phyloP scores from a whole-genome alignment of 805 yeast species.

The Candida succiphila region DNA sequence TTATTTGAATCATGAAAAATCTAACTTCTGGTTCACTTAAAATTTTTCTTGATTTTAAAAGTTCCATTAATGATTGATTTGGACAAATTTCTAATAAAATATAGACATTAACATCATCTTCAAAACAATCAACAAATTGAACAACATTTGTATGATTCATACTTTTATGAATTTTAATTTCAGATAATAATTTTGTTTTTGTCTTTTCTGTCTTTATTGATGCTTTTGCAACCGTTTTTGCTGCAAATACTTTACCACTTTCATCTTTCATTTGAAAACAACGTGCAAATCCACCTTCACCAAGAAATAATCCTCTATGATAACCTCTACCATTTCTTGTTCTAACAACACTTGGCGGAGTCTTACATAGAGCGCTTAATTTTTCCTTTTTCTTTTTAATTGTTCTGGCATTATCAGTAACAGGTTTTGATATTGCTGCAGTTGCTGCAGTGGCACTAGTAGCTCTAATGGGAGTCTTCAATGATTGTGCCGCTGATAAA shows the following conservation, averaged over 20 bases:
- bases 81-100: constrained; percentile 91
- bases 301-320: constrained; percentile 82
- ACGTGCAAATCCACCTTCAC: constrained; percentile 98
- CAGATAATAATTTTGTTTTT: constrained; percentile 75
- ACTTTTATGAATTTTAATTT: constrained; percentile 88
- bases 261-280: constrained; percentile 96
- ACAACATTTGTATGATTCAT: constrained; percentile 87
- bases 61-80: constrained; percentile 88
- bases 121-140: constrained; percentile 91
- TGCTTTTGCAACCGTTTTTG: constrained; percentile 95
- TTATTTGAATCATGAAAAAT: constrained; percentile 79
- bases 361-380: constrained; percentile 82
- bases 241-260: constrained; percentile 81
- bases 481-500: not conserved
- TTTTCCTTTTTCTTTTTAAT: constrained; percentile 77
- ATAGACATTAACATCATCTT: constrained; percentile 90
- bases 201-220: constrained; percentile 89
- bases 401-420: constrained; percentile 9
- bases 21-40: constrained; percentile 89
- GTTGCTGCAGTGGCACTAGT: too few relatives aligned
- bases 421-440: constrained; percentile 23
- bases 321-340: constrained; percentile 83
- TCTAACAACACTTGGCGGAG: constrained; percentile 91
- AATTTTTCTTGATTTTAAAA: constrained; percentile 74
- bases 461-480: constrained; percentile 30